A percentile compares a stretch with the other conserved stretches of the same genome.
Conservation (phyloP, 768 basidiomycete genomes). For the Podaxis mareebaensis region DNA sequence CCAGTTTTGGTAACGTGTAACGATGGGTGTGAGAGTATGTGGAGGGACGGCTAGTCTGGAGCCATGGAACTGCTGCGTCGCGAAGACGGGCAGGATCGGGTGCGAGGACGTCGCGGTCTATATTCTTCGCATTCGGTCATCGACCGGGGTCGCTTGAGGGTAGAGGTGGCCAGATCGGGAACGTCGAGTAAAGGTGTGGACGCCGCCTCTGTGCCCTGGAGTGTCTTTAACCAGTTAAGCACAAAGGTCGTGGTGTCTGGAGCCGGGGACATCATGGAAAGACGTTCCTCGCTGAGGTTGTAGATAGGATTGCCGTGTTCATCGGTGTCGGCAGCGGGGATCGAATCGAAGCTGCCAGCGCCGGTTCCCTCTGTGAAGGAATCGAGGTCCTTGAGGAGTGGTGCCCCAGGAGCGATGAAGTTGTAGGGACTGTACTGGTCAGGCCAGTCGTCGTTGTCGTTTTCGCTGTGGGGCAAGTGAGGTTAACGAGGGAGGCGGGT, state of each 20-base stretch:
- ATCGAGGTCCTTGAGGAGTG: constrained; percentile 54
- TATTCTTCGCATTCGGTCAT: constrained; percentile 34
- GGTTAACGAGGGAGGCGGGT: constrained; percentile 14
- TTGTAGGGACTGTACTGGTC: constrained; percentile 24
- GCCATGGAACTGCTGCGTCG: constrained; percentile 18
- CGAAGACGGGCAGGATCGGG: constrained; percentile 25
- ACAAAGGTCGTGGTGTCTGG: constrained; percentile 27
- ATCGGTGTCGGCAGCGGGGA: constrained; percentile 35
- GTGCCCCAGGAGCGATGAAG: constrained; percentile 42
- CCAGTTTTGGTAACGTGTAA: constrained; percentile 2
- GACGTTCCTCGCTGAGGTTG: constrained; percentile 23
- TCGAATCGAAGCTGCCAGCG: constrained; percentile 52
- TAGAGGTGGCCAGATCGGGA: constrained; percentile 23
- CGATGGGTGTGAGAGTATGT: constrained; percentile 2
- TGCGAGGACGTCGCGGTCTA: constrained; percentile 28
- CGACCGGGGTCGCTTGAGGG: constrained; percentile 41
- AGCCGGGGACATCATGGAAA: constrained; percentile 27
- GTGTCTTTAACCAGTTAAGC: constrained; percentile 39
- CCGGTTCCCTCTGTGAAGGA: constrained; percentile 62
- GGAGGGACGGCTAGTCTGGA: constrained; percentile 18
- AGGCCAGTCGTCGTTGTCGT: not conserved
- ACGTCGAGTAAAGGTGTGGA: constrained; percentile 26
- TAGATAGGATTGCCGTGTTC: constrained; percentile 36
- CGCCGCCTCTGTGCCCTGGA: not conserved
- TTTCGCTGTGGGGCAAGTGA: constrained; percentile 13